Conservation (phyloP, 352 stramenopile species). For the Phytophthora constricta region DNA sequence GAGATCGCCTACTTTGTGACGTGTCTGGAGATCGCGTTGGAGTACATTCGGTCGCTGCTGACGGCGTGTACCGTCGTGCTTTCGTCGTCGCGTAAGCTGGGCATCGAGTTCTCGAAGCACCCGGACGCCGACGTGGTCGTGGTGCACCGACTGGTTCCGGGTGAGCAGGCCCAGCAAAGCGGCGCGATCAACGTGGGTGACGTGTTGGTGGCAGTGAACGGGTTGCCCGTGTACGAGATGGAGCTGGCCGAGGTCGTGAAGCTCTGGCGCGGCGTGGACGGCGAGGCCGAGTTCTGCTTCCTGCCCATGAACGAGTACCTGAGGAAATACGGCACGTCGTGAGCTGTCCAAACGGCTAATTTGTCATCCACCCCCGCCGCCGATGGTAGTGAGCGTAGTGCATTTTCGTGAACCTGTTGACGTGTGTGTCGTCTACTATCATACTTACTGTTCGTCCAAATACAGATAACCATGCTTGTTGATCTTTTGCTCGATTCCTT, state of each 20-base stretch:
- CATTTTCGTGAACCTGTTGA: slow-evolving; percentile 18
- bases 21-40: slow-evolving; percentile 87
- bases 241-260: slow-evolving; percentile 77
- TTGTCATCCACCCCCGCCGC: slow-evolving; percentile 30
- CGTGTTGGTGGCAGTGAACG: slow-evolving; percentile 84
- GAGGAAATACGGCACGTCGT: slow-evolving; percentile 58
- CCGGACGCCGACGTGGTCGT: slow-evolving; percentile 56
- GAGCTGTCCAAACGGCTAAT: slow-evolving; percentile 28
- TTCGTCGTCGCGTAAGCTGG: slow-evolving; percentile 68
- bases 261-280: slow-evolving; percentile 70
- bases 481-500: too few species aligned
- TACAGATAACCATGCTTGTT: too few species aligned
- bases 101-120: slow-evolving; percentile 79
- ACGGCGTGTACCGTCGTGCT: slow-evolving; percentile 85
- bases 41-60: slow-evolving; percentile 87
- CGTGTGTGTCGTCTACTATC: slow-evolving; percentile 27
- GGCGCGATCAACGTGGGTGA: slow-evolving; percentile 63
- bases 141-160: slow-evolving; percentile 57
- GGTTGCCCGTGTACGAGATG: slow-evolving; percentile 83
- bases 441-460: too few species aligned
- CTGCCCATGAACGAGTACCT: slow-evolving; percentile 80
- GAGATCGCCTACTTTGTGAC: slow-evolving; percentile 90
- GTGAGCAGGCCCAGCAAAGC: slow-evolving; percentile 73
- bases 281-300: slow-evolving; percentile 83
- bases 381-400: slow-evolving; percentile 19